These are phyloP conservation scores for Lepiota venenata DNA, from an alignment of 768 basidiomycete genomes.

Conservation along the genomic window DNA sequence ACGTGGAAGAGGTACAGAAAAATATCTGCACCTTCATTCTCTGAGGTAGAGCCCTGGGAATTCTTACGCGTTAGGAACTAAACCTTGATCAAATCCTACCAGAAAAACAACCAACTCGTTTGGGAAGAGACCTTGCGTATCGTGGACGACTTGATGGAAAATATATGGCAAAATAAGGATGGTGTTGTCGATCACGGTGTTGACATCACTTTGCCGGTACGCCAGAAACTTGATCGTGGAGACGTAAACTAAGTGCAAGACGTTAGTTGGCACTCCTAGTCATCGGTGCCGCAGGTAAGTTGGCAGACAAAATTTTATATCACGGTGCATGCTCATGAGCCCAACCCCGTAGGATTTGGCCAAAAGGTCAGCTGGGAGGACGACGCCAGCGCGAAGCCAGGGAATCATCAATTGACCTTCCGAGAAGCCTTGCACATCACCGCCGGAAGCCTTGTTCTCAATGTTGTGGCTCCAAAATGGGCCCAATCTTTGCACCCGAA, in stretches of 20 bases:
- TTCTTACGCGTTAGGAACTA: not conserved
- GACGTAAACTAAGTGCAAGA: not conserved
- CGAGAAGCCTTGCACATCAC: constrained; percentile 45
- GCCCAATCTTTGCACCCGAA: constrained; percentile 27
- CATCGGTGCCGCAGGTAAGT: constrained; percentile 49
- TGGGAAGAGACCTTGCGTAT: constrained; percentile 45
- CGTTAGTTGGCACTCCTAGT: constrained; percentile 53
- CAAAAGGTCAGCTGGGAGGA: constrained; percentile 46
- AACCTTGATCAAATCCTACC: not conserved
- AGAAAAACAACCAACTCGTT: constrained; percentile 46
- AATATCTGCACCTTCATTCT: constrained; percentile 62
- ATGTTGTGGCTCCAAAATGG: constrained; percentile 37
- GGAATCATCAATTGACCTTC: constrained; percentile 46
- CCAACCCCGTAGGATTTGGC: constrained; percentile 42
- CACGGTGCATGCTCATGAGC: not conserved
- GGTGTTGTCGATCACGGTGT: constrained; percentile 40
- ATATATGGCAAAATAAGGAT: constrained; percentile 44
- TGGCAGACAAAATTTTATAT: not conserved
- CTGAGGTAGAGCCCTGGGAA: constrained; percentile 39
- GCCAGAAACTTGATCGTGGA: constrained; percentile 6
- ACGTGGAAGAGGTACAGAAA: constrained; percentile 66
- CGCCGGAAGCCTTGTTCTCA: constrained; percentile 32
- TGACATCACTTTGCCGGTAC: constrained; percentile 52
- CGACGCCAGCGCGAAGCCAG: constrained; percentile 26
- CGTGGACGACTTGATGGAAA: constrained; percentile 38